Evolutionary conservation across 2,329 filamentous ascomycete species (phyloP), one percentile per base, ranked within the genome.

Genomic region (Fusarium kyushuense): DNA sequence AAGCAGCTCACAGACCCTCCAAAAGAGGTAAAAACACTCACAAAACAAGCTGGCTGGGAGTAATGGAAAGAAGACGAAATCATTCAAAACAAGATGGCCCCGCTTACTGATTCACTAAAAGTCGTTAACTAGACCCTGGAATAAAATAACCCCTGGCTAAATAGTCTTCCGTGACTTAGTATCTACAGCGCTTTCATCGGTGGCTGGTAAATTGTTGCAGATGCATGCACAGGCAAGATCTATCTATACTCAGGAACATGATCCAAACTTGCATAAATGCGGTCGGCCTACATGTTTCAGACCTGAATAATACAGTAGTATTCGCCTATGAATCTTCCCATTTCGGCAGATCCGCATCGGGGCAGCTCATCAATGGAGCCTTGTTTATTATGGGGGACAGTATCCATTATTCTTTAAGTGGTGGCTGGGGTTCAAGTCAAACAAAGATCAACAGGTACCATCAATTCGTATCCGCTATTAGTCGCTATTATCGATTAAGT

Each of bases 391-490:
- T n/a, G n/a, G n/a, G 30, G 35, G 43, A 35, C 30, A 53, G 40
- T 43, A 54, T n/a, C 29, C 9, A 32, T 27, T 32, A 23, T 36
- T 19, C 35, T 41, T 51, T 36, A 51, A 36, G 42, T 35, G 43
- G 52, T 69, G 65, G 65, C 48, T 69, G 65, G 56, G 30, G 30
- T 43, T 27, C 32, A 25, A 27, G 47, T 36, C 17, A 14, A 23
- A 47, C 25, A 21, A 43, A 58, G 65, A 69, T 69, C 65, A 69
- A 45, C 65, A 69, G 65, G 65, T 53, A 69, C 65, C 23, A 69
- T 69, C 65, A 8, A 14, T 35, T 9, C 33, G 17, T 36, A 19
- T 36, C 35, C 10, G 25, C 7, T 25, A 25, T 25, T 25, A 25
- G 7, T 7, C 7, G 7, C 7, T 25, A 25, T 25, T 7, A 7